Evolutionary conservation across 2,329 filamentous ascomycete species (phyloP).

Genomic region (Ceratocystis albifundus): DNA sequence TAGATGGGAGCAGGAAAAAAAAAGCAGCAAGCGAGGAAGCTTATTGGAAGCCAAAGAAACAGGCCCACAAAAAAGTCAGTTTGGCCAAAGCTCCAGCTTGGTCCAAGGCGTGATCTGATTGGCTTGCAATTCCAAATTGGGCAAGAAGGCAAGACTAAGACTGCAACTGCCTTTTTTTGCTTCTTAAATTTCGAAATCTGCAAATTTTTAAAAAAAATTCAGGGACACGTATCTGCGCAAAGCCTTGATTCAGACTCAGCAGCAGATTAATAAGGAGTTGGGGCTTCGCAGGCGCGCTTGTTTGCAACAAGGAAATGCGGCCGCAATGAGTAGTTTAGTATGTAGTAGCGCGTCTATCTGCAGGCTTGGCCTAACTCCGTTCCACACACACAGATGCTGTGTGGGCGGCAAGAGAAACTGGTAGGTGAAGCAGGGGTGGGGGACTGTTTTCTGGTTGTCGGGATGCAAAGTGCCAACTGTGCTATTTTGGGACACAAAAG

Average conservation of each 20-base stretch:
- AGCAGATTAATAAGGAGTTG: background rate
- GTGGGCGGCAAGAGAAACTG: background rate
- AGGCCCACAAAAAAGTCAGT: background rate
- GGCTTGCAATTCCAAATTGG: conserved; percentile 2
- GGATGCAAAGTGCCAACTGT: background rate
- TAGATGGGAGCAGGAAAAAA: background rate
- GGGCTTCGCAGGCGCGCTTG: background rate
- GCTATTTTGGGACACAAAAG: conserved; percentile 1
- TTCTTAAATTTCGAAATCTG: background rate
- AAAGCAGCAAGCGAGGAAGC: background rate
- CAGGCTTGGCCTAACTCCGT: background rate
- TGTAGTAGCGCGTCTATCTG: background rate
- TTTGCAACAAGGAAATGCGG: background rate
- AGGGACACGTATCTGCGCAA: background rate
- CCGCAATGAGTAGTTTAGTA: background rate
- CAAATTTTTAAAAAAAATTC: too few species aligned
- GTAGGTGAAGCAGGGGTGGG: background rate
- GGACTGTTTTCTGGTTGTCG: background rate
- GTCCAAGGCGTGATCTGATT: background rate
- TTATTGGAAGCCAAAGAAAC: conserved; percentile 4
- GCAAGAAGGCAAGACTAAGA: background rate
- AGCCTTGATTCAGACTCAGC: background rate
- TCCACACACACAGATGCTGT: background rate
- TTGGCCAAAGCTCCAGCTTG: background rate
- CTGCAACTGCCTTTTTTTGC: background rate